Conservation (phyloP, 495 filamentous ascomycete species). For the Daldinia vernicosa region DNA sequence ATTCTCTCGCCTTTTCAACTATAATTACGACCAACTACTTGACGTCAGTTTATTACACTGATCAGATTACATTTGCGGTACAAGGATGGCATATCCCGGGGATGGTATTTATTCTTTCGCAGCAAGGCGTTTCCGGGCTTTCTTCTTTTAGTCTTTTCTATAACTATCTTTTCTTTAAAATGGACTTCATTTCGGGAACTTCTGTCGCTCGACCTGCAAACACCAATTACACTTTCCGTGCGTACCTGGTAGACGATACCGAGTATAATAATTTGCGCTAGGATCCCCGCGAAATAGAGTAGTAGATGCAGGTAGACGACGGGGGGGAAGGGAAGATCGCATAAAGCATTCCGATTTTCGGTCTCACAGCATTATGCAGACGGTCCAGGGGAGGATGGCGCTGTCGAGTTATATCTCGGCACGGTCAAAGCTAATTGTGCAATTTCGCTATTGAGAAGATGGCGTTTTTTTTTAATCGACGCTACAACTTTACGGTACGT, state of each 20-base stretch:
- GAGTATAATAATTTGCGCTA: neutral
- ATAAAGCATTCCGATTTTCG: neutral
- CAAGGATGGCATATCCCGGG: slow-evolving; percentile 1
- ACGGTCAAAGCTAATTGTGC: neutral
- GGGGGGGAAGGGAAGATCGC: neutral
- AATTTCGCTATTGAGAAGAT: slow-evolving; percentile 1
- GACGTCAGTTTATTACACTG: neutral
- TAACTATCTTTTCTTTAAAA: neutral
- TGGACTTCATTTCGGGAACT: neutral
- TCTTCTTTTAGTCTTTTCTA: neutral
- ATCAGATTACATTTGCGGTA: neutral
- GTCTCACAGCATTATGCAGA: neutral
- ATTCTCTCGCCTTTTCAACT: neutral
- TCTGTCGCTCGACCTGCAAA: neutral
- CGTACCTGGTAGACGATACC: neutral
- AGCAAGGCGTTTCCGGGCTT: slow-evolving; percentile 32
- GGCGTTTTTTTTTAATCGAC: neutral
- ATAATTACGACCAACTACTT: neutral
- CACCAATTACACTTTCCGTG: neutral
- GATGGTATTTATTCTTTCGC: slow-evolving; percentile 8
- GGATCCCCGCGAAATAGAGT: neutral
- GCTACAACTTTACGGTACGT: neutral
- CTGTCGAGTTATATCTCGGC: neutral
- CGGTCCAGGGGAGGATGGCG: neutral
- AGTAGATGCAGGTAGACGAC: neutral